Conservation (phyloP, 805 yeast genomes). For the Starmerella scarabaei region DNA sequence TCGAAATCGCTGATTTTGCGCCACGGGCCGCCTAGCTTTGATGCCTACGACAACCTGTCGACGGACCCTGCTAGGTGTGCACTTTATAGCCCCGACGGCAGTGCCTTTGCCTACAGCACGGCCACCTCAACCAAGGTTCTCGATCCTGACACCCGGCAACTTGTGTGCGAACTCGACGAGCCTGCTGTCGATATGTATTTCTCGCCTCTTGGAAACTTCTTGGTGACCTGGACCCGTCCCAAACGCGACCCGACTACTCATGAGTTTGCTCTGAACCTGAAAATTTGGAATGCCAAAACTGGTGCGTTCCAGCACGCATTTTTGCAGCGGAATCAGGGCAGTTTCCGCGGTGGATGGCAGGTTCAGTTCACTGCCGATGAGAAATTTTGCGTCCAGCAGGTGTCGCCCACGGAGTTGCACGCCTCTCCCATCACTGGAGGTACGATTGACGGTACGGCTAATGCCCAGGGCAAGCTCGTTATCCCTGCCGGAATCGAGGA, state of each 20-base stretch:
- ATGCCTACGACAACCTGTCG: conserved; percentile 22
- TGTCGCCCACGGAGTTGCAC: conserved; percentile 47
- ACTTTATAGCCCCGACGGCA: conserved; percentile 55
- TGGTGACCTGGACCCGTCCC: conserved; percentile 87
- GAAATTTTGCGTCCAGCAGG: conserved; percentile 46
- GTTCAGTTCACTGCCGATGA: conserved; percentile 85
- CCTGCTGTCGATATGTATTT: conserved; percentile 70
- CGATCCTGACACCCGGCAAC: conserved; percentile 41
- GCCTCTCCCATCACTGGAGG: conserved; percentile 33
- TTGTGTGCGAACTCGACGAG: conserved; percentile 38
- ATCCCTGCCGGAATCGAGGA: conserved; percentile 40
- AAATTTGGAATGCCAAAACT: conserved; percentile 49
- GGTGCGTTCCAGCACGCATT: conserved; percentile 45
- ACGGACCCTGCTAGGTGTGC: conserved; percentile 47
- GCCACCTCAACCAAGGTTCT: conserved; percentile 45
- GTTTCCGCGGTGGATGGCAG: conserved; percentile 47
- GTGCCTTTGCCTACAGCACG: conserved; percentile 58
- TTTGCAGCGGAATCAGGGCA: conserved; percentile 63
- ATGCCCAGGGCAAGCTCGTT: conserved; percentile 36
- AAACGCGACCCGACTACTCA: conserved; percentile 55
- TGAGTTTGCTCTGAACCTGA: conserved; percentile 65
- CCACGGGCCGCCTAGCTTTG: conserved; percentile 25
- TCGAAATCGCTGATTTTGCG: conserved; percentile 21
- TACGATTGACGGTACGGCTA: conserved; percentile 33
- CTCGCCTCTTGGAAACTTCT: conserved; percentile 74